Base-by-base conservation (phyloP, 208 protist genomes). In the Crithidia mellificae region DNA sequence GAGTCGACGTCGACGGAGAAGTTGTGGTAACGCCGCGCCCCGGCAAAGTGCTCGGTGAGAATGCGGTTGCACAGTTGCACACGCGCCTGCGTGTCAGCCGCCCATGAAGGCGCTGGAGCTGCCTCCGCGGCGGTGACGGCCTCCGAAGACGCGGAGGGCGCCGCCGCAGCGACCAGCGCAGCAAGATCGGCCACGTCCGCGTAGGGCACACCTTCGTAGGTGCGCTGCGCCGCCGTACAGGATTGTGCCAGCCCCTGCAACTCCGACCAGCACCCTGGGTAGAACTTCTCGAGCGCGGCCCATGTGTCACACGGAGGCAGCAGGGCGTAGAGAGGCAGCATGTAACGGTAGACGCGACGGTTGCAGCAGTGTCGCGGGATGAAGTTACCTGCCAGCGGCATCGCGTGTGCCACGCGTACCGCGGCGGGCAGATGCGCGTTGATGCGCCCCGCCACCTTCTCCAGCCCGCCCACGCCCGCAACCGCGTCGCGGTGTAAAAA, bases 1-100 rank as follows among this genome's bases (percentile, higher is more conserved):
- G 73, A 62, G 30, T 83, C 68, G 30, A 70, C 53, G 67, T 93
- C 85, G 15, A 87, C 85, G 49, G 83, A 92, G 68, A 91, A 95
- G 75, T 92, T 95, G 76, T 95, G 90, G 72, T 93, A 95, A 24
- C 87, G 87, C 27, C 90, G 87, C 5, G 78, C 67, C 12, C 87
- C 87, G 19, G 87, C 83, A 36, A 92, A 76, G 52, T 80, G 73
- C 12, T 27, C 19, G 1, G 39, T 38, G 17, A 95, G 62, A 25
- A 90, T 27, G 3, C 70, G 50, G 56, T 95, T 95, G 43, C 73
- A 86, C 22, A 53, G 49, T 7, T 52, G 52, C 6, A 90, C 57
- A 32, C 30, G 68, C 39, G 38, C 63, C 14, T 64, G 41, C 32
- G 90, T 39, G 15, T 61, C 73, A 6, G 22, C 27, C 55, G 83